Evolutionary conservation across 1,284 basidiomycete genomes (phyloP).

Genomic region (Papiliotrema laurentii): DNA sequence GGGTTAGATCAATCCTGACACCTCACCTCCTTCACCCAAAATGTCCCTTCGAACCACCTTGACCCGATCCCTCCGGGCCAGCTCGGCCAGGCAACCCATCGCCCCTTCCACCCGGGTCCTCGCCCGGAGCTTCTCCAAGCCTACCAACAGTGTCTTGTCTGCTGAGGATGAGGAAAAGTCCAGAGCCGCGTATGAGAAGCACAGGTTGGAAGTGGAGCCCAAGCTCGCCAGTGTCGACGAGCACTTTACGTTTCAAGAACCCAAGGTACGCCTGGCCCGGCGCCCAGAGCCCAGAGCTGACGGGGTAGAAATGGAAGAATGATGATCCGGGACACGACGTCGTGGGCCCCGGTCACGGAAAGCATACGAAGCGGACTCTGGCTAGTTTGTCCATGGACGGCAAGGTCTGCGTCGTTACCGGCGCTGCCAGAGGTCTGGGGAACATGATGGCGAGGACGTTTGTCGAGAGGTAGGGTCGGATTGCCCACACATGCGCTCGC

Average conservation of each 20-base stretch:
- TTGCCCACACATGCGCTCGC: neutral
- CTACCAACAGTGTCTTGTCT: conserved; percentile 2
- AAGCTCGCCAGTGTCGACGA: conserved; percentile 30
- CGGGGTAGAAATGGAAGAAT: conserved; percentile 4
- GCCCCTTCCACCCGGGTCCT: neutral
- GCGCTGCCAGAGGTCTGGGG: conserved; percentile 84
- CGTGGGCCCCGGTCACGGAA: conserved; percentile 29
- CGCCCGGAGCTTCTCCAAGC: conserved; percentile 5
- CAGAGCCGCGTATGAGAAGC: conserved; percentile 29
- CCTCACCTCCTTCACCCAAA: neutral
- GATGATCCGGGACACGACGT: conserved; percentile 40
- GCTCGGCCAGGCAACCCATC: neutral
- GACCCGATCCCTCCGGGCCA: conserved; percentile 3
- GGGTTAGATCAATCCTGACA: no score
- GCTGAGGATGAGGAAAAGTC: conserved; percentile 11
- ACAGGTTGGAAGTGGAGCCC: conserved; percentile 35
- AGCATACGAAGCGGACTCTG: conserved; percentile 43
- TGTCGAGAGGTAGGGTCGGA: conserved; percentile 67
- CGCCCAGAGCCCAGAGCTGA: neutral
- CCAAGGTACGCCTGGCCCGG: conserved; percentile 22
- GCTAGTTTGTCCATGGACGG: conserved; percentile 40
- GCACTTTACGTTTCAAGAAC: conserved; percentile 27
- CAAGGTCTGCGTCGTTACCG: conserved; percentile 90
- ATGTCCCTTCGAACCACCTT: conserved; percentile 9
- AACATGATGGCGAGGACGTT: conserved; percentile 86